Percentiles rank a stretch among this genome's conserved stretches.
These are phyloP conservation scores for Xylaria polymorpha DNA, from an alignment of 2,329 filamentous ascomycete genomes.

Conservation along the genomic window DNA sequence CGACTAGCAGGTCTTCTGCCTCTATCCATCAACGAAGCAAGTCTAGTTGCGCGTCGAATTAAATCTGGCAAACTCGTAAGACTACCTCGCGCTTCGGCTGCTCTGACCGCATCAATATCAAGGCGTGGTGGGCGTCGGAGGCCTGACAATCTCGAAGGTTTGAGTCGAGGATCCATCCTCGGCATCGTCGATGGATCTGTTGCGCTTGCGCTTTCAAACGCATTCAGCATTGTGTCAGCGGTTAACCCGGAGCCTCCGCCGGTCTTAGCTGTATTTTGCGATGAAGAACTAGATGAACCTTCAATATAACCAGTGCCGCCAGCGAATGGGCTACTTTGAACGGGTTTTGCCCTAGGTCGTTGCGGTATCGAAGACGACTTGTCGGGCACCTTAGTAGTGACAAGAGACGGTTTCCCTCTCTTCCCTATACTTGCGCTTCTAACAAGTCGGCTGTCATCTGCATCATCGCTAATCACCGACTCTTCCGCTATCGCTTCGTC, in stretches of 20 bases:
- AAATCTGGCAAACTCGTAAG: slow-evolving; percentile 92
- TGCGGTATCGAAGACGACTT: slow-evolving; percentile 43
- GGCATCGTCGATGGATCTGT: slow-evolving; percentile 54
- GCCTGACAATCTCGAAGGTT: slow-evolving; percentile 62
- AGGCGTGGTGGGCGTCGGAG: slow-evolving; percentile 76
- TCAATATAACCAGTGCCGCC: slow-evolving; percentile 61
- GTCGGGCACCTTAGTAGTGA: slow-evolving; percentile 57
- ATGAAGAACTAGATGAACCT: slow-evolving; percentile 60
- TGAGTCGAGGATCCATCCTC: slow-evolving; percentile 46
- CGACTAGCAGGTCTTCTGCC: slow-evolving; percentile 74
- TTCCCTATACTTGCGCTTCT: slow-evolving; percentile 71
- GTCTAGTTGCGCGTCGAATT: slow-evolving; percentile 85
- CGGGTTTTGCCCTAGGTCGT: slow-evolving; percentile 54
- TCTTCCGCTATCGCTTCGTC: slow-evolving; percentile 63
- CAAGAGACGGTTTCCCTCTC: slow-evolving; percentile 67
- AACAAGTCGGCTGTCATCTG: slow-evolving; percentile 68
- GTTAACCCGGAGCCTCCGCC: slow-evolving; percentile 51
- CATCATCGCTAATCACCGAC: slow-evolving; percentile 59
- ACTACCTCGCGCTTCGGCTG: slow-evolving; percentile 86
- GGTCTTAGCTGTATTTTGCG: slow-evolving; percentile 50
- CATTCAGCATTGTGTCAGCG: slow-evolving; percentile 61
- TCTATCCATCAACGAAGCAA: slow-evolving; percentile 88
- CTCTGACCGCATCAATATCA: slow-evolving; percentile 83
- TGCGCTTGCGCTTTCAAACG: slow-evolving; percentile 62
- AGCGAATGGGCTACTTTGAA: slow-evolving; percentile 55